Conservation (phyloP, 306 rosid species). For the Cucumis cinereus region DNA sequence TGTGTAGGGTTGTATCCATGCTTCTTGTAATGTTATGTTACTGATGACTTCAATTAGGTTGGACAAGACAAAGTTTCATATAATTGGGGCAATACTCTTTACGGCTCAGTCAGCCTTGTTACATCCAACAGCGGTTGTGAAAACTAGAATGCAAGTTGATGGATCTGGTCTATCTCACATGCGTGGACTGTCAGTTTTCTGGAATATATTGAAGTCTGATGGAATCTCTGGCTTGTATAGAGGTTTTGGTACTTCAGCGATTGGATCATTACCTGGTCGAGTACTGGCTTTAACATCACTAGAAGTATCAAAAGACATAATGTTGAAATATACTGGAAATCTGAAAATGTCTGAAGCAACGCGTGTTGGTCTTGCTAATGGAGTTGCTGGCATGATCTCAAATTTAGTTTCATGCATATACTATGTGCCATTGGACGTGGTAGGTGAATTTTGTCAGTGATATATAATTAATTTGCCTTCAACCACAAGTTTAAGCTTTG, state of each 20-base stretch:
- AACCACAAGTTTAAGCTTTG: no score
- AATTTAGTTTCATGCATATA: conserved; percentile 58
- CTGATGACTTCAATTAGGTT: conserved; percentile 29
- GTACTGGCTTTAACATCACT: conserved; percentile 65
- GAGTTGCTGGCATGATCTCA: conserved; percentile 64
- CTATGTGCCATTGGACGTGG: conserved; percentile 86
- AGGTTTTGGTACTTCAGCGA: conserved; percentile 77
- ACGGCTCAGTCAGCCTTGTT: conserved; percentile 60
- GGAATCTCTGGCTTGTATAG: conserved; percentile 65
- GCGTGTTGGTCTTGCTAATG: conserved; percentile 59
- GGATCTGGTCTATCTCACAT: conserved; percentile 35
- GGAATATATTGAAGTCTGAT: conserved; percentile 40
- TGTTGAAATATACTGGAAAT: conserved; percentile 44
- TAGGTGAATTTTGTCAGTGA: no score
- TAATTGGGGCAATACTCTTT: conserved; percentile 63
- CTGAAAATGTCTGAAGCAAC: conserved; percentile 46
- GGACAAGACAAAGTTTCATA: conserved; percentile 72
- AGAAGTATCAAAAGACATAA: conserved; percentile 57
- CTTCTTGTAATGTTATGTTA: conserved; percentile 5
- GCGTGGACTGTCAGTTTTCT: conserved; percentile 41
- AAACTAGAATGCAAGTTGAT: conserved; percentile 78
- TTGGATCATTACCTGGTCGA: conserved; percentile 79
- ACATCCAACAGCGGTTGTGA: conserved; percentile 71
- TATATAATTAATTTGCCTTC: no score
- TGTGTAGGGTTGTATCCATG: not conserved